Percentiles rank a stretch among this genome's conserved stretches.
Conservation (phyloP, 164 flowering plant genomes). For the Piper longum region DNA sequence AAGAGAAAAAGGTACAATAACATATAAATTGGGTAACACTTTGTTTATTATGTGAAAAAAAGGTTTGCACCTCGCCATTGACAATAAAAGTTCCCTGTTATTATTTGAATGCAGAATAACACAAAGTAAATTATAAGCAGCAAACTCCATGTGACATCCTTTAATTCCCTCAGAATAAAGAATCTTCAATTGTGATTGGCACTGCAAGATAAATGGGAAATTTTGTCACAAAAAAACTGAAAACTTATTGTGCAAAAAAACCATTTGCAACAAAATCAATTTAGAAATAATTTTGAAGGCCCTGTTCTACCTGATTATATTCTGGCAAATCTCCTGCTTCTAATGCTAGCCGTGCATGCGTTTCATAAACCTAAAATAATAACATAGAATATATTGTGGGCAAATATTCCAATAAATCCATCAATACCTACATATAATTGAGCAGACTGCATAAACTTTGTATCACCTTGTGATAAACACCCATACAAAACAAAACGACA, state of each 20-base stretch:
- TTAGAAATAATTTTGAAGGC: neutral
- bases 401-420: too few species aligned
- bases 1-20: neutral
- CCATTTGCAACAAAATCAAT: neutral
- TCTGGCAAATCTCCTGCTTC: constrained; percentile 91
- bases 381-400: neutral
- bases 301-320: constrained; percentile 68
- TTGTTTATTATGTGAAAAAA: neutral
- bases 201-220: constrained; percentile 31
- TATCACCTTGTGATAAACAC: too few species aligned
- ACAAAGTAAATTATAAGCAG: constrained; percentile 84
- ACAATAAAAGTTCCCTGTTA: constrained; percentile 71
- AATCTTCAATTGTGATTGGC: constrained; percentile 77
- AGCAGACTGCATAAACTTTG: too few species aligned
- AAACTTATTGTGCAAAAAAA: neutral
- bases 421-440: too few species aligned
- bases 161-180: constrained; percentile 89
- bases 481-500: too few species aligned
- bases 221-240: too few species aligned
- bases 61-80: constrained; percentile 65
- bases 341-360: constrained; percentile 89
- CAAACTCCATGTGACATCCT: constrained; percentile 83
- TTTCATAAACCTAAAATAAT: constrained; percentile 75
- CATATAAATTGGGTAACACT: too few species aligned
- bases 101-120: constrained; percentile 79